These are phyloP conservation scores for Diutina sp. DNA, from an alignment of 1,139 yeast genomes.

Conservation along the genomic window DNA sequence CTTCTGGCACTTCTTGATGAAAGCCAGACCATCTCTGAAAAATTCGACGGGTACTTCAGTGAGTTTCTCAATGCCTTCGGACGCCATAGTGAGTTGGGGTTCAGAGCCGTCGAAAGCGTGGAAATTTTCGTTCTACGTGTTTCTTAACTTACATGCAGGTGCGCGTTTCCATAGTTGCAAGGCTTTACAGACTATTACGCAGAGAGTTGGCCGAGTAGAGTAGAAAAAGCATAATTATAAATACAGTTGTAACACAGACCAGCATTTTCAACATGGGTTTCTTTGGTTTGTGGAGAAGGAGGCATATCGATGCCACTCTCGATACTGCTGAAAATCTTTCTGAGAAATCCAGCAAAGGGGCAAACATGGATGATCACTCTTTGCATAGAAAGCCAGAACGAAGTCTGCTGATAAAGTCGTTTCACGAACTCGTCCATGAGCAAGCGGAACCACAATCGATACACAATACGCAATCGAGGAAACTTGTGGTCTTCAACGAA, in stretches of 20 bases:
- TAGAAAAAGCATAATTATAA: neutral
- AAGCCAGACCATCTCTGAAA: conserved; percentile 81
- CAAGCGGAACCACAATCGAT: neutral
- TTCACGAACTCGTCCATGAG: neutral
- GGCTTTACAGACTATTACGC: neutral
- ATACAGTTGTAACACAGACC: neutral
- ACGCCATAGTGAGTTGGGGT: neutral
- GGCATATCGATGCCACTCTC: neutral
- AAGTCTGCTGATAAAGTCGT: neutral
- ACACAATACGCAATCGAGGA: neutral
- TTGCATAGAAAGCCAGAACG: neutral
- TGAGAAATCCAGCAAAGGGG: too few species aligned
- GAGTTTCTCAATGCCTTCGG: conserved; percentile 63
- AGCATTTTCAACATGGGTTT: neutral
- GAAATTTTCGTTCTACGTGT: conserved; percentile 2
- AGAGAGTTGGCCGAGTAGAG: neutral
- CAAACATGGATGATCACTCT: neutral
- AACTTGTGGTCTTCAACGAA: neutral
- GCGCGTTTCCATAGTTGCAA: neutral
- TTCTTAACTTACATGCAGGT: neutral
- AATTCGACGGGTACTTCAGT: conserved; percentile 87
- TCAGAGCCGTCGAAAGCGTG: neutral
- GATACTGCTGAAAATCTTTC: neutral
- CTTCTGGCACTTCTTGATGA: conserved; percentile 83
- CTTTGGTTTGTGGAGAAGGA: neutral